These are phyloP conservation scores for Macadamia tetraphylla DNA, from an alignment of 164 flowering plant species.

Conservation along the genomic window DNA sequence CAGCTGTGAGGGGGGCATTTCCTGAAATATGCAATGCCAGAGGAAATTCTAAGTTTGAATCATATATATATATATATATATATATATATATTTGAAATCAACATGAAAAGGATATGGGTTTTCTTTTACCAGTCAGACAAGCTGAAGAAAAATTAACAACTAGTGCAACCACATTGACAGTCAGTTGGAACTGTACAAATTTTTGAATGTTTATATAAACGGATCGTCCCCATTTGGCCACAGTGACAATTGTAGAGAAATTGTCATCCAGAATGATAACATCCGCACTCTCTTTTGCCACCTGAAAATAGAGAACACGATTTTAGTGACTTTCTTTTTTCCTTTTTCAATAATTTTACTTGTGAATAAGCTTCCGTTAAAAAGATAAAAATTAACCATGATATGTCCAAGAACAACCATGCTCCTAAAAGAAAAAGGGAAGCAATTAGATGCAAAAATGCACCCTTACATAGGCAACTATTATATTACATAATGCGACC, in stretches of 20 bases:
- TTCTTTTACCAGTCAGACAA: constrained; percentile 68
- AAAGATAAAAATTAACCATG: no score
- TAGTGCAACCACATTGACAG: constrained; percentile 89
- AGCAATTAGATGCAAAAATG: no score
- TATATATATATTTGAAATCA: background rate
- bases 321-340: no score
- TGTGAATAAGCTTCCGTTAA: no score
- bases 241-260: constrained; percentile 91
- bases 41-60: background rate
- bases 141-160: constrained; percentile 91
- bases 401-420: no score
- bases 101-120: background rate
- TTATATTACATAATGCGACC: no score
- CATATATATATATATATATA: background rate
- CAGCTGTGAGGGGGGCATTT: constrained; percentile 86
- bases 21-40: constrained; percentile 38
- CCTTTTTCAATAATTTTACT: no score
- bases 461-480: no score
- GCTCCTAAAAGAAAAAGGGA: no score
- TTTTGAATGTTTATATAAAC: constrained; percentile 89
- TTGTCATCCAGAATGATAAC: constrained; percentile 88
- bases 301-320: constrained; percentile 34
- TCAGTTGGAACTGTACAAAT: constrained; percentile 90
- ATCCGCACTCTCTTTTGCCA: constrained; percentile 98
- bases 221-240: constrained; percentile 96